These are phyloP conservation scores for Talaromyces sp. DNA, from an alignment of 2,329 filamentous ascomycete genomes.

Conservation along the genomic window DNA sequence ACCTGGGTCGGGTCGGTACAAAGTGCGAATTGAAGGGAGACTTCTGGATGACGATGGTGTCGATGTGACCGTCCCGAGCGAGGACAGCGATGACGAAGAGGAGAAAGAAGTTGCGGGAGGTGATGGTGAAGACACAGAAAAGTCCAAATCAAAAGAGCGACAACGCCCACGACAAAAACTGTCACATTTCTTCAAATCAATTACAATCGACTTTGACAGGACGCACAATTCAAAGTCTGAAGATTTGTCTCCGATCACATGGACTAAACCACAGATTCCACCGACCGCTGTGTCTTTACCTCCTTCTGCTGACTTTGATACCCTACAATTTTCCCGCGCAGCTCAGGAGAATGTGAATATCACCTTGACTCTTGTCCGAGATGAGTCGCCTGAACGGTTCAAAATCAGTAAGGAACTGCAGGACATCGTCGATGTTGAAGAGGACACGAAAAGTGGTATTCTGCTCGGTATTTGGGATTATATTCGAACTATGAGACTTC, in stretches of 20 bases:
- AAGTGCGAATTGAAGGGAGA: constrained; percentile 85
- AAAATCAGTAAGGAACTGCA: constrained; percentile 72
- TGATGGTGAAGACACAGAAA: constrained; percentile 40
- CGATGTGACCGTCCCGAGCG: constrained; percentile 47
- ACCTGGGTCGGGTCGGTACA: constrained; percentile 52
- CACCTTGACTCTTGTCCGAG: constrained; percentile 76
- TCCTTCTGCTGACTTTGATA: constrained; percentile 75
- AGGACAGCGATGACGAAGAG: constrained; percentile 46
- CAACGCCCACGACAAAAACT: constrained; percentile 38
- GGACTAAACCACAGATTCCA: constrained; percentile 69
- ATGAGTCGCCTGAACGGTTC: constrained; percentile 82
- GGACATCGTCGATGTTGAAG: constrained; percentile 77
- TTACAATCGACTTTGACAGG: constrained; percentile 50
- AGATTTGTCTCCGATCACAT: constrained; percentile 59
- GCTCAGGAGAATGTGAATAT: constrained; percentile 91
- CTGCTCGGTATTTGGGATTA: constrained; percentile 96
- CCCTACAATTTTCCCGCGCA: constrained; percentile 82
- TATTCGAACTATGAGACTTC: constrained; percentile 74
- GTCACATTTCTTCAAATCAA: constrained; percentile 49
- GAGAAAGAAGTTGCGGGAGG: constrained; percentile 53
- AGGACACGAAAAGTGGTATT: constrained; percentile 81
- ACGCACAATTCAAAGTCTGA: constrained; percentile 37
- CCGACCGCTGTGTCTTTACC: constrained; percentile 50
- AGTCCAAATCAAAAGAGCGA: constrained; percentile 22
- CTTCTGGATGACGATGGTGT: constrained; percentile 64